Percentiles rank a stretch among this genome's conserved stretches.
Conservation (phyloP, 805 yeast genomes). For the Maudiozyma saulgeensis region DNA sequence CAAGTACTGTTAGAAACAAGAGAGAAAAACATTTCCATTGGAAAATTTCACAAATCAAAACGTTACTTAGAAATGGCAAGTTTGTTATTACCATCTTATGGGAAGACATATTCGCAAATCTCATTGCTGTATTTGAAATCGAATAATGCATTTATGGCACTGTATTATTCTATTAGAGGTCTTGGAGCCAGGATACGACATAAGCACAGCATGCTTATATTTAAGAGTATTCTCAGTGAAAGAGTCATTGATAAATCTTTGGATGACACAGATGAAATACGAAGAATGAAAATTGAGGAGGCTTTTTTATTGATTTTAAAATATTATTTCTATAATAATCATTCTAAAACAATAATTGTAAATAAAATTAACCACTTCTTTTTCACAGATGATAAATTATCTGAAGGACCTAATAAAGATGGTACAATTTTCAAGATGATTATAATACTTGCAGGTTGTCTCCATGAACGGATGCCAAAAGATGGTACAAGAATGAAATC, state of each 20-base stretch:
- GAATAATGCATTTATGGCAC: not conserved
- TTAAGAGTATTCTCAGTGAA: not conserved
- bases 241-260: too few relatives aligned
- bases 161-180: slow-evolving; percentile 5
- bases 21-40: not conserved
- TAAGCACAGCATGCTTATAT: not conserved
- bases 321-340: slow-evolving; percentile 1
- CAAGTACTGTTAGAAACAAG: not conserved
- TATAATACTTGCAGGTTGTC: slow-evolving; percentile 7
- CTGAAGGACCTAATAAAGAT: not conserved
- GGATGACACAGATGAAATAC: not conserved
- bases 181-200: slow-evolving; percentile 3
- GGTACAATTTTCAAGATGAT: slow-evolving; percentile 2
- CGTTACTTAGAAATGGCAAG: slow-evolving; percentile 5
- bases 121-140: not conserved
- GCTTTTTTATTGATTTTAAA: not conserved
- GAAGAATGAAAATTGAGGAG: not conserved
- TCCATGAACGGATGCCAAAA: slow-evolving; percentile 1
- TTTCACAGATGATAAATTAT: not conserved
- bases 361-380: not conserved
- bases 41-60: slow-evolving; percentile 2
- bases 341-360: not conserved
- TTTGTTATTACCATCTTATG: slow-evolving; percentile 5
- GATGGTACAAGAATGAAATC: not conserved
- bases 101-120: slow-evolving; percentile 4